Evolutionary conservation across 2,329 filamentous ascomycete genomes (phyloP).

Genomic region (Rachicladosporium sp.): DNA sequence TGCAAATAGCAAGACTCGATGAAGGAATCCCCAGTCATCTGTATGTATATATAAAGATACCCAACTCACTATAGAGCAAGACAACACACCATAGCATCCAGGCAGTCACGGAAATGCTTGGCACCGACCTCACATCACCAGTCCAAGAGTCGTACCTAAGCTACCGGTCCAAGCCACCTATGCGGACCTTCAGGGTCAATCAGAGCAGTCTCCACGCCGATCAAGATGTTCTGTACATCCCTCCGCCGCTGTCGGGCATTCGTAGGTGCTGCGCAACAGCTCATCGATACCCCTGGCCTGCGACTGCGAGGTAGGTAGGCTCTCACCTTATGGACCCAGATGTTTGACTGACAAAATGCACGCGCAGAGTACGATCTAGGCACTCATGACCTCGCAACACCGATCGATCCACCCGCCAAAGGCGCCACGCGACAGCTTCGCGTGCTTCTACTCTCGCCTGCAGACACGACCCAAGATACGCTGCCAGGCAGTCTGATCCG

Average conservation of each 20-base stretch:
- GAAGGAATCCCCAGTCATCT: slow-evolving; percentile 5
- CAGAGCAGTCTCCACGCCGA: not conserved
- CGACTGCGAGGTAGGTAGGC: slow-evolving; percentile 15
- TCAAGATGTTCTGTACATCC: slow-evolving; percentile 28
- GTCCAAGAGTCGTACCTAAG: too few relatives aligned
- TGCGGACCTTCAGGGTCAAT: not conserved
- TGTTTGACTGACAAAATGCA: slow-evolving; percentile 1
- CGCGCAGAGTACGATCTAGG: slow-evolving; percentile 20
- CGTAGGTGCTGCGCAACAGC: slow-evolving; percentile 12
- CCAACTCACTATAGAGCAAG: slow-evolving; percentile 7
- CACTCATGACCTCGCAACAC: slow-evolving; percentile 26
- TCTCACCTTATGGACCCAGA: not conserved
- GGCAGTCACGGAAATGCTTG: not conserved
- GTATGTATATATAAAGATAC: slow-evolving; percentile 10
- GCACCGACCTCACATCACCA: too few relatives aligned
- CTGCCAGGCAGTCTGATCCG: slow-evolving; percentile 16
- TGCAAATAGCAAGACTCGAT: slow-evolving; percentile 13
- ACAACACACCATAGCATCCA: not conserved
- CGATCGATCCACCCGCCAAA: slow-evolving; percentile 6
- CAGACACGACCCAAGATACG: slow-evolving; percentile 8
- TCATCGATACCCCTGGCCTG: slow-evolving; percentile 13
- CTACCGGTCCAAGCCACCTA: too few relatives aligned
- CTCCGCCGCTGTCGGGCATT: slow-evolving; percentile 29
- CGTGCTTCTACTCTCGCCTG: slow-evolving; percentile 21
- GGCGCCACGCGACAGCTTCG: slow-evolving; percentile 13